These are phyloP conservation scores for Pseudogymnoascus sp. DNA, from an alignment of 2,329 filamentous ascomycete genomes.

Conservation along the genomic window DNA sequence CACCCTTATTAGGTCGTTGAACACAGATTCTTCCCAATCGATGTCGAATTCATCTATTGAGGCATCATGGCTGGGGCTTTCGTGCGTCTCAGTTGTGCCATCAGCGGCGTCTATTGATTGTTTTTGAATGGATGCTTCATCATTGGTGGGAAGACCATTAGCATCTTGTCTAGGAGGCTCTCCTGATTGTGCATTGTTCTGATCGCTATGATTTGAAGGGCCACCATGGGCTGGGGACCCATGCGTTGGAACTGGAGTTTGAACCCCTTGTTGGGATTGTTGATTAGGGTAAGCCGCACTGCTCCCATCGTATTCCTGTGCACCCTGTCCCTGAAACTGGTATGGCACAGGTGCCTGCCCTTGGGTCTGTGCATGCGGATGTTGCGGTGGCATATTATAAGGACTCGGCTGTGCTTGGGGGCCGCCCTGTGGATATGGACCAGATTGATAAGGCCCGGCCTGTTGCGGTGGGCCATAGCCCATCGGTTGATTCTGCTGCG, in stretches of 20 bases:
- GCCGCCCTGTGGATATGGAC: conserved; percentile 6
- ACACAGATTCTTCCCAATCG: conserved; percentile 1
- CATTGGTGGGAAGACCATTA: neutral
- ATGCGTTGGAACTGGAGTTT: neutral
- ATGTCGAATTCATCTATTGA: neutral
- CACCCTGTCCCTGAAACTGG: neutral
- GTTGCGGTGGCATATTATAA: conserved; percentile 9
- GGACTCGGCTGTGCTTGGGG: neutral
- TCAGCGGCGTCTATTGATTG: neutral
- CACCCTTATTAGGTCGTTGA: neutral
- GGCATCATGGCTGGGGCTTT: neutral
- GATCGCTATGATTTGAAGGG: neutral
- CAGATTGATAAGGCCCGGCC: neutral
- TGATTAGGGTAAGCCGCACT: neutral
- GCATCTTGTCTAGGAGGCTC: neutral
- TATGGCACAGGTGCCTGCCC: conserved; percentile 8
- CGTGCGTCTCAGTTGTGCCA: neutral
- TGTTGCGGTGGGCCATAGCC: conserved; percentile 14
- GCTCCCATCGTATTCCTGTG: neutral
- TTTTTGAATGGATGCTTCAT: neutral
- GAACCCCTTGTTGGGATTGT: neutral
- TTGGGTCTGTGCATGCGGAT: conserved; percentile 9
- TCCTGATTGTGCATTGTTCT: neutral
- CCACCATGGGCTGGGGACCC: neutral
- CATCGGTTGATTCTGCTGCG: conserved; percentile 11